Evolutionary conservation across 257 asterid genomes (phyloP).

Genomic region (Nicotiana otophora): DNA sequence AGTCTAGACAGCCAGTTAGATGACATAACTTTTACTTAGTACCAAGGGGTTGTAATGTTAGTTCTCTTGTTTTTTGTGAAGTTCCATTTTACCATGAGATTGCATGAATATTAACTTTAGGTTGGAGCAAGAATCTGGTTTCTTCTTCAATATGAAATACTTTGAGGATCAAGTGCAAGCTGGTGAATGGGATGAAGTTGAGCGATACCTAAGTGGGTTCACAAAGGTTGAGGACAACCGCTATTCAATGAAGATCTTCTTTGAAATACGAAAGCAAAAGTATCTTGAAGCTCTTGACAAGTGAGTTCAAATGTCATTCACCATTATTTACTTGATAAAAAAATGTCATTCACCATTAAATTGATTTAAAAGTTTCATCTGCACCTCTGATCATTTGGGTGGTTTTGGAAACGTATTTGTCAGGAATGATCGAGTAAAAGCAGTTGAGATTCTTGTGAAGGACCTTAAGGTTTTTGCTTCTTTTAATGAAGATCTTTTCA

Average conservation of each 20-base stretch:
- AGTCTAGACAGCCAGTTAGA: background rate
- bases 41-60: background rate
- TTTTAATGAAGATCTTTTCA: slow-evolving; percentile 88
- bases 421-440: slow-evolving; percentile 87
- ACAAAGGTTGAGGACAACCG: slow-evolving; percentile 96
- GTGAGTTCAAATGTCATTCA: slow-evolving; percentile 28
- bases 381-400: slow-evolving; percentile 2
- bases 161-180: slow-evolving; percentile 96
- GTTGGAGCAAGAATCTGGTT: slow-evolving; percentile 96
- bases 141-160: slow-evolving; percentile 90
- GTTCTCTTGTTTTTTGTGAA: background rate
- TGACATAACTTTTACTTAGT: background rate
- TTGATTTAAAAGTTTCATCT: background rate
- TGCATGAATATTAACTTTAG: slow-evolving; percentile 27
- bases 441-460: slow-evolving; percentile 88
- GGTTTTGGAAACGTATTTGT: slow-evolving; percentile 15
- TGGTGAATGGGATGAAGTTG: slow-evolving; percentile 98
- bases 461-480: slow-evolving; percentile 93
- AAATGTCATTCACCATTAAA: background rate
- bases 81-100: background rate
- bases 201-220: slow-evolving; percentile 76
- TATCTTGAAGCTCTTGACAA: slow-evolving; percentile 96
- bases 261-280: slow-evolving; percentile 92
- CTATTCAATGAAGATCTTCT: slow-evolving; percentile 91
- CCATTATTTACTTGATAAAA: background rate